These are phyloP conservation scores for Harringtonia aguacate DNA, from an alignment of 2,329 filamentous ascomycete genomes.

Conservation along the genomic window DNA sequence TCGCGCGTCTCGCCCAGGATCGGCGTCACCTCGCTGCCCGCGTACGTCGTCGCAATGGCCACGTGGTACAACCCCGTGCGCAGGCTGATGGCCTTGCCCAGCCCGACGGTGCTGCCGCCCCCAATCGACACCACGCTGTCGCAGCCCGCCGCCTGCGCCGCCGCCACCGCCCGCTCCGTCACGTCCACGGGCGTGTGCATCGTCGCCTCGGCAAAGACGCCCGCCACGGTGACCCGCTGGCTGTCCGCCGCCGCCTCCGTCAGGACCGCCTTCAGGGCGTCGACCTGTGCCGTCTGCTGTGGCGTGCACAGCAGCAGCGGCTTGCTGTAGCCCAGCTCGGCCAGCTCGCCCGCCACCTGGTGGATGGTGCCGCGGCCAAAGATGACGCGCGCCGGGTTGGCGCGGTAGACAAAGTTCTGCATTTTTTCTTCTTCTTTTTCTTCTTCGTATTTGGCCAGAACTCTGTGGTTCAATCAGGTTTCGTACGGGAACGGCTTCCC, in stretches of 20 bases:
- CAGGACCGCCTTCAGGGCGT: constrained; percentile 31
- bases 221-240: constrained; percentile 1
- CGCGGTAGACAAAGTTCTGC: constrained; percentile 36
- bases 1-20: constrained; percentile 52
- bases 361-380: constrained; percentile 42
- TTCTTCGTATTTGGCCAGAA: too few relatives aligned
- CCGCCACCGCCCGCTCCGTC: constrained; percentile 44
- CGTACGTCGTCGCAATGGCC: constrained; percentile 47
- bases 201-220: constrained; percentile 26
- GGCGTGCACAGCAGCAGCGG: constrained; percentile 44
- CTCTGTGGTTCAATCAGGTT: too few relatives aligned
- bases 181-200: constrained; percentile 53
- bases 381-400: constrained; percentile 37
- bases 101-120: constrained; percentile 50
- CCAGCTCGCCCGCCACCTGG: constrained; percentile 30
- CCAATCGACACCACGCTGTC: constrained; percentile 50
- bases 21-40: constrained; percentile 53
- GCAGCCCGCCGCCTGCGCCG: constrained; percentile 30
- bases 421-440: too few relatives aligned
- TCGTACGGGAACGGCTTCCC: too few relatives aligned
- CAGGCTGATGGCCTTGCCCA: constrained; percentile 43
- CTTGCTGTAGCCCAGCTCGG: constrained; percentile 29
- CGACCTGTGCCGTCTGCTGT: constrained; percentile 33
- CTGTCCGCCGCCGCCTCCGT: background rate
- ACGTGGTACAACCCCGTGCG: constrained; percentile 8